Conservation (phyloP, 768 basidiomycete genomes). For the Cubamyces lactineus region DNA sequence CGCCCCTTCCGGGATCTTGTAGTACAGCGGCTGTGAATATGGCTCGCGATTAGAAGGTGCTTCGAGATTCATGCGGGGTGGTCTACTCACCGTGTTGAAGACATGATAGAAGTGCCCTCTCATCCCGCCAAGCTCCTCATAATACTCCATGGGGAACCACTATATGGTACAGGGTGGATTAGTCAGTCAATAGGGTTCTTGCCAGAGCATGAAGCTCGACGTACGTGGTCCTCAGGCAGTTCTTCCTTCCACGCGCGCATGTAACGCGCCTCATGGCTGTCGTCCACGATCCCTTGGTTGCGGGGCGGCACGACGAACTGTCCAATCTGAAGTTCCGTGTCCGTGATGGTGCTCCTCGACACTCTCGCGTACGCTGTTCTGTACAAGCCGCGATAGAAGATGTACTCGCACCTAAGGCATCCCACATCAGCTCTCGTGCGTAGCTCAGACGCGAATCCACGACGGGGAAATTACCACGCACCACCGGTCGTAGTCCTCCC, state of each 20-base stretch:
- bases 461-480: conserved; percentile 34
- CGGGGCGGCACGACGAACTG: conserved; percentile 78
- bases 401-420: conserved; percentile 80
- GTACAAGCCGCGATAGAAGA: conserved; percentile 80
- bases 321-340: conserved; percentile 88
- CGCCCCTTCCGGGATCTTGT: conserved; percentile 42
- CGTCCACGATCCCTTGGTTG: conserved; percentile 56
- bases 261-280: conserved; percentile 65
- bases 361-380: conserved; percentile 82
- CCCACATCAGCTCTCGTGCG: neutral
- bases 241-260: conserved; percentile 67
- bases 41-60: conserved; percentile 5
- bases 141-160: conserved; percentile 83
- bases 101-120: conserved; percentile 81
- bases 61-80: neutral
- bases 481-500: conserved; percentile 74
- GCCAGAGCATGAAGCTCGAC: conserved; percentile 25
- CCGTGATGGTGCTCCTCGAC: conserved; percentile 82
- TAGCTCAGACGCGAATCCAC: neutral
- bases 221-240: conserved; percentile 64
- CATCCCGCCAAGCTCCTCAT: conserved; percentile 60
- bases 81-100: conserved; percentile 60
- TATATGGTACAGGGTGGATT: conserved; percentile 29
- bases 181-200: neutral
- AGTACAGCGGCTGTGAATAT: conserved; percentile 42